Base-by-base conservation (phyloP, 2,329 filamentous ascomycete genomes). In the Rutstroemia sydowiana region DNA sequence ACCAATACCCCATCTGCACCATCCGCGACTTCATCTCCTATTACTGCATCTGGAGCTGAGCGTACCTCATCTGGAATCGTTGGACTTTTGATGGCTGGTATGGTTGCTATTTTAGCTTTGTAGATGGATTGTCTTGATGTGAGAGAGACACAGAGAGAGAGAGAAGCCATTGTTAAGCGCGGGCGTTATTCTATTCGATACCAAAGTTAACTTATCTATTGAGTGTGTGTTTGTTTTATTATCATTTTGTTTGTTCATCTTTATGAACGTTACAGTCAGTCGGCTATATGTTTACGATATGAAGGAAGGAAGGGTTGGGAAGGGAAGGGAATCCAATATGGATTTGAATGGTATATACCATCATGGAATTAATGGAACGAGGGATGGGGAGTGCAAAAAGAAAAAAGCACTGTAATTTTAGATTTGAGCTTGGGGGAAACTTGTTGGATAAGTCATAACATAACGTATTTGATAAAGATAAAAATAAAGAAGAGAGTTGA, bases 1-100 rank as follows among this genome's bases (percentile, higher is more conserved):
- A 56, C 51, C 30, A 61, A 60, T 40, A 55, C 56, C 43, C 65
- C 62, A 43, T 50, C 58, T 52, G 57, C 55, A 44, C 48, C 58
- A 52, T 59, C 57, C 42, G 51, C 61, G 13, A 62, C 66, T 34
- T 68, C 69, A 55, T 68, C 69, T 46, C 56, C 68, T 44, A 61
- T 65, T 51, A 61, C 63, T 51, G 65, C 71, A 45, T 65, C 69
- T 47, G 66, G 69, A 53, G 61, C 58, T 50, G 45, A 59, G 50
- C 48, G 55, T 45, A 49, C 45, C 50, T 54, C 57, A 55, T 48
- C 61, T 52, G 55, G 61, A 32, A 54, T 64, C 54, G 57, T 63
- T 32, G 57, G 55, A 52, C 47, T 61, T 50, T 37, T 60, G 45
- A 58, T 55, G 46, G 57, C 61, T 43, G 54, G 58, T 40, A n/a